phyloP scores from a whole-genome alignment of 345 rosid genomes.

The Isatis tinctoria region DNA sequence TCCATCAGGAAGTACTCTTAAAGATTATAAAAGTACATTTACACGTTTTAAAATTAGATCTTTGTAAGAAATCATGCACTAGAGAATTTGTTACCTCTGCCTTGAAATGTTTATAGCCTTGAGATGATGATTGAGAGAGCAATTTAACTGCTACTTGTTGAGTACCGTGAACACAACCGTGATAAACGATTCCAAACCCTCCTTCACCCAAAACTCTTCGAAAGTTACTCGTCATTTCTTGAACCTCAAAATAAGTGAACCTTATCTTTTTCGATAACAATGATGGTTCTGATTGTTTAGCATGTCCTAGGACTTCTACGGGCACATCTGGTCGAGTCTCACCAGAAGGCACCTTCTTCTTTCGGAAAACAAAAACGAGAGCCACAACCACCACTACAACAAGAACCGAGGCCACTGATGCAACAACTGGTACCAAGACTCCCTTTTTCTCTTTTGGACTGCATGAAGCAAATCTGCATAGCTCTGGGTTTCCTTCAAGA shows the following conservation, averaged over 20 bases:
- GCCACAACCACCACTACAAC: slow-evolving; percentile 1
- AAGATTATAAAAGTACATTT: too few species aligned
- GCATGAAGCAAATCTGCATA: slow-evolving; percentile 23
- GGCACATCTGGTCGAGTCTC: neutral
- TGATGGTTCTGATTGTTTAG: neutral
- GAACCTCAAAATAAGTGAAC: slow-evolving; percentile 28
- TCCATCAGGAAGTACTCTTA: neutral
- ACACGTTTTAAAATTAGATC: too few species aligned
- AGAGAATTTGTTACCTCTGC: slow-evolving; percentile 32
- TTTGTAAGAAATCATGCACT: neutral
- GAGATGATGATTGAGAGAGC: slow-evolving; percentile 35
- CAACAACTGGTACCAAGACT: slow-evolving; percentile 11
- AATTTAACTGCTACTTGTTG: slow-evolving; percentile 41
- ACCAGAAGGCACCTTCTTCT: slow-evolving; percentile 12
- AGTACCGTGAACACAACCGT: slow-evolving; percentile 30
- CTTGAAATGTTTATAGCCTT: slow-evolving; percentile 42
- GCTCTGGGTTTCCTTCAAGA: slow-evolving; percentile 31
- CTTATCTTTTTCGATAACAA: slow-evolving; percentile 19
- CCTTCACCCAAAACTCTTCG: slow-evolving; percentile 36
- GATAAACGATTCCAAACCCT: slow-evolving; percentile 41
- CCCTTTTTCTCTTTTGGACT: neutral
- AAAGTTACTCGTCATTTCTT: slow-evolving; percentile 35
- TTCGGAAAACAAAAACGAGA: slow-evolving; percentile 16
- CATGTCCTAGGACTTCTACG: neutral
- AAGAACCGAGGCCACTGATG: slow-evolving; percentile 23